Conservation (phyloP, 768 basidiomycete species). For the Crassisporium funariophilum region DNA sequence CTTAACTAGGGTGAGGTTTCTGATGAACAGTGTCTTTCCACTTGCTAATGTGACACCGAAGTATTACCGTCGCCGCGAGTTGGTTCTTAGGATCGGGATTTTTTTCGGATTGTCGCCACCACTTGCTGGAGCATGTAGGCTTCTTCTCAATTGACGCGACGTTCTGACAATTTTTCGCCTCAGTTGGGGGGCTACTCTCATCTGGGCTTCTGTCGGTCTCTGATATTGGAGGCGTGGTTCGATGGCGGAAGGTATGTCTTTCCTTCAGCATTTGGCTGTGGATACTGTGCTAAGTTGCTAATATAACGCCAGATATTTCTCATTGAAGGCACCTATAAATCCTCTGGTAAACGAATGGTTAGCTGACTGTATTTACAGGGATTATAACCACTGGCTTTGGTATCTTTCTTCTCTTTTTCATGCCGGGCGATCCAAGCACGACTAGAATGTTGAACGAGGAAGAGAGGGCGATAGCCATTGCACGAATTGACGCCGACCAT, state of each 20-base stretch:
- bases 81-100: slow-evolving; percentile 36
- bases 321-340: slow-evolving; percentile 25
- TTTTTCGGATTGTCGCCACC: slow-evolving; percentile 37
- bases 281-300: not conserved
- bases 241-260: slow-evolving; percentile 36
- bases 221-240: slow-evolving; percentile 32
- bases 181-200: slow-evolving; percentile 41
- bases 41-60: slow-evolving; percentile 4
- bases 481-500: slow-evolving; percentile 32
- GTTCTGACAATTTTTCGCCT: not conserved
- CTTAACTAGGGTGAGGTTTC: slow-evolving; percentile 33
- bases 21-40: slow-evolving; percentile 2
- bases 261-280: not conserved
- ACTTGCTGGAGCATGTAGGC: slow-evolving; percentile 37
- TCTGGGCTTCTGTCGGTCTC: slow-evolving; percentile 37
- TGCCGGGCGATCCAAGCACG: slow-evolving; percentile 29
- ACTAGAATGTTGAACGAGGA: slow-evolving; percentile 29
- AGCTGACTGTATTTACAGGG: slow-evolving; percentile 14
- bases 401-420: slow-evolving; percentile 25
- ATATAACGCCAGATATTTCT: slow-evolving; percentile 29
- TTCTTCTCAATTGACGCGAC: not conserved
- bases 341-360: no score
- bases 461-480: slow-evolving; percentile 29
- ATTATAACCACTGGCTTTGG: slow-evolving; percentile 31
- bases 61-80: slow-evolving; percentile 37